A percentile compares a stretch with the other conserved stretches of the same genome.
Conservation (phyloP, 306 rosid genomes). For the Vigna trinervia region DNA sequence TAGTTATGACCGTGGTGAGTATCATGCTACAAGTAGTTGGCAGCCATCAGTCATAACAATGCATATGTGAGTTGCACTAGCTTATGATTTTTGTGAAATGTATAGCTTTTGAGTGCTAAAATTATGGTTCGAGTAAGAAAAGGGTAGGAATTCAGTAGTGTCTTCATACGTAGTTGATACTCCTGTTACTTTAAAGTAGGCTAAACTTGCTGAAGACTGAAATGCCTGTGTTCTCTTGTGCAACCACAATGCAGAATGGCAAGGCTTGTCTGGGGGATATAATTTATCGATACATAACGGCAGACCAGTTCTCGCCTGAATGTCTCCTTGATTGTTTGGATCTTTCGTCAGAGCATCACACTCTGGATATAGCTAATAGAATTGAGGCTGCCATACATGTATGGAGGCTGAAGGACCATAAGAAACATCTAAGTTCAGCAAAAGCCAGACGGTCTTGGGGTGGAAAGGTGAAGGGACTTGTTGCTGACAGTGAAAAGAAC, state of each 20-base stretch:
- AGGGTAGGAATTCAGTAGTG: background rate
- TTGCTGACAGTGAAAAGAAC: slow-evolving; percentile 64
- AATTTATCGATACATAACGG: slow-evolving; percentile 79
- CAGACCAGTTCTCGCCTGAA: slow-evolving; percentile 74
- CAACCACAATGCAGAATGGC: slow-evolving; percentile 67
- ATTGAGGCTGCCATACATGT: slow-evolving; percentile 87
- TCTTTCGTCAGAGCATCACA: slow-evolving; percentile 91
- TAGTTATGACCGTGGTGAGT: background rate
- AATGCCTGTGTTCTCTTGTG: slow-evolving; percentile 8
- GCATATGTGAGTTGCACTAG: slow-evolving; percentile 21
- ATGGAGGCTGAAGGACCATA: slow-evolving; percentile 78
- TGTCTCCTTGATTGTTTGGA: slow-evolving; percentile 85
- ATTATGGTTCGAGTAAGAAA: background rate
- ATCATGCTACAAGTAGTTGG: background rate
- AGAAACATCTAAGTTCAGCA: slow-evolving; percentile 55
- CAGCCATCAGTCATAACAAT: background rate
- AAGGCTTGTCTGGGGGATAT: slow-evolving; percentile 89
- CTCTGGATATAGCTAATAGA: slow-evolving; percentile 80
- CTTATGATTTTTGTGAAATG: slow-evolving; percentile 3
- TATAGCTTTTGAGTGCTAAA: background rate
- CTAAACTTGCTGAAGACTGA: slow-evolving; percentile 10
- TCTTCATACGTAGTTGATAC: slow-evolving; percentile 13
- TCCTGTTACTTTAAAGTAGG: background rate
- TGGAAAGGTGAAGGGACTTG: slow-evolving; percentile 92
- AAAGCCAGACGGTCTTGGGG: slow-evolving; percentile 84